phyloP scores from a whole-genome alignment of 116 monocot species.

The Zostera marina region DNA sequence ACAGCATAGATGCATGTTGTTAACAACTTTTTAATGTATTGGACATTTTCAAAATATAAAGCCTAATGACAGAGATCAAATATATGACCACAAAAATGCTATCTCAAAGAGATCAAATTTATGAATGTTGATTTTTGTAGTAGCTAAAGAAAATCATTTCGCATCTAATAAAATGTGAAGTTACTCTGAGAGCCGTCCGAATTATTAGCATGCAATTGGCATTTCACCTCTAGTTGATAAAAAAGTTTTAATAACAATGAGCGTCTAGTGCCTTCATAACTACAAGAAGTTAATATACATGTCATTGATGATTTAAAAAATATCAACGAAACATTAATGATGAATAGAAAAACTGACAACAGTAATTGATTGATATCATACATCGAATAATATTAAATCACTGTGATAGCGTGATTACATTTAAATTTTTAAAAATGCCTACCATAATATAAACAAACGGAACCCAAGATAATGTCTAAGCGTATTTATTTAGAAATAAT shows the following conservation, averaged over 20 bases:
- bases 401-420: too few species aligned
- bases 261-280: constrained; percentile 93
- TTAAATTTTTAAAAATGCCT: too few species aligned
- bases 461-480: too few species aligned
- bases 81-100: not conserved
- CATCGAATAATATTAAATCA: not conserved
- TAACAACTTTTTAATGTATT: not conserved
- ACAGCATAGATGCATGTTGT: not conserved
- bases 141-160: too few species aligned
- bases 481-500: too few species aligned
- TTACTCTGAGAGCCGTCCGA: constrained; percentile 13
- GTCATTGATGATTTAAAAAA: not conserved
- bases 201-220: constrained; percentile 25
- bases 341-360: not conserved
- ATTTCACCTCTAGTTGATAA: constrained; percentile 74
- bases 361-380: not conserved
- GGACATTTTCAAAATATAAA: too few species aligned
- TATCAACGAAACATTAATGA: not conserved
- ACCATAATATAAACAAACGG: too few species aligned
- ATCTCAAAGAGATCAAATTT: not conserved
- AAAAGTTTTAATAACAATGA: constrained; percentile 88
- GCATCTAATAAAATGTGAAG: not conserved
- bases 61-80: too few species aligned
- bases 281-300: constrained; percentile 10
- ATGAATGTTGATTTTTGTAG: not conserved